Percentiles rank a stretch among this genome's conserved stretches.
Conservation (phyloP, 177 flowering plant genomes). For the Vitis hybrid region DNA sequence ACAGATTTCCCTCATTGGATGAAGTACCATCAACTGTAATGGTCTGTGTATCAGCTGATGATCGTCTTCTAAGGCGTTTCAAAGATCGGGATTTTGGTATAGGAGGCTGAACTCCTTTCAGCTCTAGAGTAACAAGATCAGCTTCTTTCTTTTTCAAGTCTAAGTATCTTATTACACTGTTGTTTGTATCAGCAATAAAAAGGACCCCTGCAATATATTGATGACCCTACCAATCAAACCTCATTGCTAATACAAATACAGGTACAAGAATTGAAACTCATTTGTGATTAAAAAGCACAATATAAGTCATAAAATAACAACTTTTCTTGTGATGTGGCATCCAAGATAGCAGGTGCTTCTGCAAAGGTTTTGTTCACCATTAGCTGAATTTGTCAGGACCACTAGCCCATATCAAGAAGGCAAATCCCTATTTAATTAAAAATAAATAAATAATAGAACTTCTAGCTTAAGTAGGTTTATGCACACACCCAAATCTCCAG, state of each 20-base stretch:
- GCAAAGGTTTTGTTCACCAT: background rate
- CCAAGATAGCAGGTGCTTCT: background rate
- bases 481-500: too few relatives aligned
- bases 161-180: constrained; percentile 71
- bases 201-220: constrained; percentile 59
- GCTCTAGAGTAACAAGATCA: constrained; percentile 68
- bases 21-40: constrained; percentile 55
- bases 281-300: background rate
- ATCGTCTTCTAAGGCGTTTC: constrained; percentile 78
- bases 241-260: background rate
- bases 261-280: background rate
- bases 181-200: constrained; percentile 88
- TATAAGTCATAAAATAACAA: background rate
- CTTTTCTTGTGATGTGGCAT: too few relatives aligned
- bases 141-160: constrained; percentile 56
- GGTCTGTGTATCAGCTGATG: constrained; percentile 52
- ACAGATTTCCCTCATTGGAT: constrained; percentile 65
- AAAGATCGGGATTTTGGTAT: constrained; percentile 59
- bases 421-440: too few relatives aligned
- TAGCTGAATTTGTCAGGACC: background rate
- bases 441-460: too few relatives aligned
- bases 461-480: too few relatives aligned
- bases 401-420: background rate
- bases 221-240: background rate
- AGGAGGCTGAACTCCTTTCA: constrained; percentile 91